Percentiles rank a stretch among this genome's conserved stretches.
Evolutionary conservation across 768 basidiomycete genomes (phyloP).

Genomic region (Lactifluus echinatus): DNA sequence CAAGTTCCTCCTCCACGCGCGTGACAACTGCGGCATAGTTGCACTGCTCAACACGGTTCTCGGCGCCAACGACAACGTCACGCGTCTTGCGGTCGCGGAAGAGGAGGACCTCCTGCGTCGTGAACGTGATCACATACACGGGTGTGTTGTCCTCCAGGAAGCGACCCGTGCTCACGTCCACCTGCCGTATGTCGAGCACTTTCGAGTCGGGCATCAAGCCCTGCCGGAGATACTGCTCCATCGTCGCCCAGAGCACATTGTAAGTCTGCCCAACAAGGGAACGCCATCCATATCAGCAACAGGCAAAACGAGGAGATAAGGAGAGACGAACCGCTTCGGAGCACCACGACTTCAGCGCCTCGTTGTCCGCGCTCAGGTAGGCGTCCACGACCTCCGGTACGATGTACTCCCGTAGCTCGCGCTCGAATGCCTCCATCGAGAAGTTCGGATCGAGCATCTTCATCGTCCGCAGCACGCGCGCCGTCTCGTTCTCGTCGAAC

Average conservation of each 20-base stretch:
- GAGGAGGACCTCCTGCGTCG: slow-evolving; percentile 87
- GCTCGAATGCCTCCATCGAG: slow-evolving; percentile 76
- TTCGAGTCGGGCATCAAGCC: slow-evolving; percentile 90
- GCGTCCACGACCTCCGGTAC: slow-evolving; percentile 97
- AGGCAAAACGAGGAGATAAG: background rate
- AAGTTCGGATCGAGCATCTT: slow-evolving; percentile 83
- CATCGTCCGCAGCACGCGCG: slow-evolving; percentile 86
- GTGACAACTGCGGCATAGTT: slow-evolving; percentile 90
- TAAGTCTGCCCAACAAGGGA: slow-evolving; percentile 84
- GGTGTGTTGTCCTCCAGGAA: slow-evolving; percentile 86
- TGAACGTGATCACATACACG: slow-evolving; percentile 84
- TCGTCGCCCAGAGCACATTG: slow-evolving; percentile 96
- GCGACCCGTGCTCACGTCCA: slow-evolving; percentile 86
- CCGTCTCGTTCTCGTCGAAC: slow-evolving; percentile 97
- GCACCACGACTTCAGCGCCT: slow-evolving; percentile 83
- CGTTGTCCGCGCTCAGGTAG: slow-evolving; percentile 83
- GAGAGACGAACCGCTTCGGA: slow-evolving; percentile 75
- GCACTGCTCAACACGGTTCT: slow-evolving; percentile 88
- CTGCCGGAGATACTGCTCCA: slow-evolving; percentile 88
- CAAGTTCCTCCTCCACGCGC: slow-evolving; percentile 77
- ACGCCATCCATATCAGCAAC: background rate
- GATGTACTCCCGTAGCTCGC: slow-evolving; percentile 92
- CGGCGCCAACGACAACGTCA: slow-evolving; percentile 82
- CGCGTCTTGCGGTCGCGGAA: slow-evolving; percentile 86
- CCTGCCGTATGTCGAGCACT: slow-evolving; percentile 93